Evolutionary conservation across 2,329 filamentous ascomycete species (phyloP), one percentile per base, ranked within the genome.

Genomic region (Fusarium brevicatenulatum): DNA sequence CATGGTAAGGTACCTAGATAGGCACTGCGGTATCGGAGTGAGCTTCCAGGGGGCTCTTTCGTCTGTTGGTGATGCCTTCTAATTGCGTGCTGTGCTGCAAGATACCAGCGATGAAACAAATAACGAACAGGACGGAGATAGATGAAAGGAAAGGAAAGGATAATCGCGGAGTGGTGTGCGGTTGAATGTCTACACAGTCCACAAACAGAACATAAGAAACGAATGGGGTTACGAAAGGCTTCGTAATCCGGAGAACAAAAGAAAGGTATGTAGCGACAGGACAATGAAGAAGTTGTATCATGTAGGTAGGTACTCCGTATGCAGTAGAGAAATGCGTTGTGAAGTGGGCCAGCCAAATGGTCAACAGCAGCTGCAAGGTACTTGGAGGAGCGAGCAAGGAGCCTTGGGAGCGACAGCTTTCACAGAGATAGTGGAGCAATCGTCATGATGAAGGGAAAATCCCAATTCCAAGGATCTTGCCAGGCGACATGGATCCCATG

Each of bases 401-500:
- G n/a, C n/a, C n/a, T n/a, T n/a, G n/a, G n/a, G n/a, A 39, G 21
- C 30, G n/a, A 34, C 42, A 34, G 44, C 44, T 46, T 46, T 53
- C 43, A 49, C 40, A 43, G 30, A 37, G 37, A 46, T 23, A 44
- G 53, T 70, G 59, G 68, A 52, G 47, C 42, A 65, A 53, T 69
- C 63, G 68, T 72, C 72, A 74, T 74, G 64, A 74, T 74, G 61
- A 58, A 65, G 58, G 55, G 65, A 72, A 69, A 71, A 74, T 74
- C 72, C 68, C 71, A 74, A 74, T 74, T 74, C 72, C 64, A 74
- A 72, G 69, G 68, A 72, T 72, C 68, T 54, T 52, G 55, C 49
- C 55, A 37, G 34, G 16, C 37, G 36, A 11, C 47, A 49, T 36
- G 49, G 49, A 52, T 25, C 49, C 49, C 49, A 60, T 50, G 32